These are phyloP conservation scores for Pulveroboletus sp. DNA, from an alignment of 768 basidiomycete genomes.

Conservation along the genomic window DNA sequence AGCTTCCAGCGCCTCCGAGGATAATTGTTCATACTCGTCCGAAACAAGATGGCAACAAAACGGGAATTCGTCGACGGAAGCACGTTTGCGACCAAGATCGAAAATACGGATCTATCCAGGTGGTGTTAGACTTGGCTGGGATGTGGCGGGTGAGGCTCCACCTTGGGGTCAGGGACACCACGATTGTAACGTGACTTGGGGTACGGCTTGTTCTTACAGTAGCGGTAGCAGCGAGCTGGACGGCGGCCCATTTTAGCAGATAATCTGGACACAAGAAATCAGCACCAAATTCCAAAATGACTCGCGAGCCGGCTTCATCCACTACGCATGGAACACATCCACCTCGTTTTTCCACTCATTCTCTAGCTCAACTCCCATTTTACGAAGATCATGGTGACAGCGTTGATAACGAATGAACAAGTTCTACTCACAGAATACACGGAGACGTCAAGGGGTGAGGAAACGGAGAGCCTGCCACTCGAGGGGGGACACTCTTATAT, in stretches of 20 bases:
- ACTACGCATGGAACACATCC: conserved; percentile 11
- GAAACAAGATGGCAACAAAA: conserved; percentile 97
- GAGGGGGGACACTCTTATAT: conserved; percentile 14
- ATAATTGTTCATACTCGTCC: conserved; percentile 97
- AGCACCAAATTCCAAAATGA: not conserved
- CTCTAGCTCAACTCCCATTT: not conserved
- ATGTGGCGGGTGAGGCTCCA: conserved; percentile 23
- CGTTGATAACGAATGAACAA: not conserved
- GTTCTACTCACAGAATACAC: conserved; percentile 22
- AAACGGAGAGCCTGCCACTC: not conserved
- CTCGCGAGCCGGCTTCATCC: conserved; percentile 9
- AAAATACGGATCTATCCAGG: conserved; percentile 86
- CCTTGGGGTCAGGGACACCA: conserved; percentile 97
- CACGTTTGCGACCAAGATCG: conserved; percentile 94
- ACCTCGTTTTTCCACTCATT: not conserved
- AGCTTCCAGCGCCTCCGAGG: conserved; percentile 93
- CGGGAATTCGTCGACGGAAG: conserved; percentile 96
- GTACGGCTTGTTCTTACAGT: conserved; percentile 99
- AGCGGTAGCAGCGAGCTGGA: conserved; percentile 97
- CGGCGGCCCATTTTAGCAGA: conserved; percentile 80
- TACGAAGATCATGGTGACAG: not conserved
- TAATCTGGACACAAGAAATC: conserved; percentile 11
- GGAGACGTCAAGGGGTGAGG: conserved; percentile 6
- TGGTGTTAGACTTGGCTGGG: not conserved
- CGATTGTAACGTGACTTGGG: conserved; percentile 95